Evolutionary conservation across 768 basidiomycete genomes (phyloP), one percentile per base, ranked within the genome.

Genomic region (Amanita molliuscula): DNA sequence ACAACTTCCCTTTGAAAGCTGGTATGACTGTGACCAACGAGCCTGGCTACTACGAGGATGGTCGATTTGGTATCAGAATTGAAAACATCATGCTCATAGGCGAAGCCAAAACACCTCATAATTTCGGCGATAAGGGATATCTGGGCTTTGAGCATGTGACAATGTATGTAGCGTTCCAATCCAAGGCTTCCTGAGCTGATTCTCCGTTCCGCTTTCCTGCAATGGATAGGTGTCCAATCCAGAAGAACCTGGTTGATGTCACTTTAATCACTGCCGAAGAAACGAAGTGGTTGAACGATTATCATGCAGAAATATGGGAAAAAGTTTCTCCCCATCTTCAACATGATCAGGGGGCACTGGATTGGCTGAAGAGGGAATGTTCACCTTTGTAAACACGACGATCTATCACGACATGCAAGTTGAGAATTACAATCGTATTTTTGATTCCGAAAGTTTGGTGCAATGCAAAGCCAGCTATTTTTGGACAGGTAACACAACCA

Each of bases 1-100:
- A 93, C 63, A 79, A 63, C 35, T 77, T 80, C 0, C 61, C 84
- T 0, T 64, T 97, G 51, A 87, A 89, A 61, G 71, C 77, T 4
- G 91, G 92, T 7, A 91, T 92, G 87, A 90, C 90, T 0, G 72
- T 97, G 21, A 92, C 91, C 0, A 96, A 97, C 59, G 93, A 95
- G 56, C 93, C 93, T 1, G 92, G 93, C 7, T 95, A 86, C 63
- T 96, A 96, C 62, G 81, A 79, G 6, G 93, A 97, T 57, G 95
- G 93, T 1, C 69, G 74, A 40, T 98, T 84, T 59, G 95, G 94
- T 2, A 91, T 98, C 58, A 82, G 96, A 3, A 89, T 95, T 57
- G 95, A 99, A 67, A 92, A 79, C 63, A 75, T 97, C 37, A 80
- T 93, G 18, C 70, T 95, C 16, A 86, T 95, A 3, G 74, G 77